Conservation (phyloP, 1,284 basidiomycete genomes). For the Gomphus bonarii region DNA sequence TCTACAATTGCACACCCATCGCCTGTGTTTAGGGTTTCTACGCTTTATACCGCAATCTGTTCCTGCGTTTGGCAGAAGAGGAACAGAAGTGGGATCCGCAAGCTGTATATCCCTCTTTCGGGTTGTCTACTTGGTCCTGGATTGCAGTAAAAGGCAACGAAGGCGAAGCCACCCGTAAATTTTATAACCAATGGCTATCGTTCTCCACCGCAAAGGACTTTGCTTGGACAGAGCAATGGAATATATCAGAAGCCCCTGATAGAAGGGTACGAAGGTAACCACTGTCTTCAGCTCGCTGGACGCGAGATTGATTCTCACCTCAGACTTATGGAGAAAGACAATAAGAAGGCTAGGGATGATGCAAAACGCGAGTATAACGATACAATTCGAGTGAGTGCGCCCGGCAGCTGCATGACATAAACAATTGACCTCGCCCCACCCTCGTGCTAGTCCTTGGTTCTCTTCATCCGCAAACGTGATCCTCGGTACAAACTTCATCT, state of each 20-base stretch:
- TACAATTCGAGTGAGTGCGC: conserved; percentile 59
- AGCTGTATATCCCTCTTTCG: conserved; percentile 72
- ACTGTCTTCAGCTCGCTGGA: not conserved
- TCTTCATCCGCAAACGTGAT: conserved; percentile 89
- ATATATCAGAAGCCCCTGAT: conserved; percentile 78
- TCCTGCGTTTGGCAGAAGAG: conserved; percentile 75
- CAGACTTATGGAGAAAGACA: conserved; percentile 92
- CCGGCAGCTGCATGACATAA: conserved; percentile 1
- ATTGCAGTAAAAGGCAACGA: conserved; percentile 32
- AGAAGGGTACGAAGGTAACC: conserved; percentile 64
- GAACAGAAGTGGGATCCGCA: conserved; percentile 56
- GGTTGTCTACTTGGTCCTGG: conserved; percentile 71
- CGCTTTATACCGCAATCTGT: conserved; percentile 84
- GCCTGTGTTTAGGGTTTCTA: conserved; percentile 68
- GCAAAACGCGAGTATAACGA: conserved; percentile 92
- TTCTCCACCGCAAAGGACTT: conserved; percentile 89
- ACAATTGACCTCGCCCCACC: not conserved
- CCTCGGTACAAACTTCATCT: conserved; percentile 79
- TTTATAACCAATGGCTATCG: conserved; percentile 84
- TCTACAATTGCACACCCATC: not conserved
- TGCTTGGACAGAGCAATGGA: conserved; percentile 82
- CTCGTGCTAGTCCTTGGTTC: conserved; percentile 57
- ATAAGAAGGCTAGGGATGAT: conserved; percentile 84
- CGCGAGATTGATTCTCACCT: not conserved
- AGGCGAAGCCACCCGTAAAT: conserved; percentile 47